phyloP scores from a whole-genome alignment of 1,139 yeast species.

The Suhomyces terraborum region DNA sequence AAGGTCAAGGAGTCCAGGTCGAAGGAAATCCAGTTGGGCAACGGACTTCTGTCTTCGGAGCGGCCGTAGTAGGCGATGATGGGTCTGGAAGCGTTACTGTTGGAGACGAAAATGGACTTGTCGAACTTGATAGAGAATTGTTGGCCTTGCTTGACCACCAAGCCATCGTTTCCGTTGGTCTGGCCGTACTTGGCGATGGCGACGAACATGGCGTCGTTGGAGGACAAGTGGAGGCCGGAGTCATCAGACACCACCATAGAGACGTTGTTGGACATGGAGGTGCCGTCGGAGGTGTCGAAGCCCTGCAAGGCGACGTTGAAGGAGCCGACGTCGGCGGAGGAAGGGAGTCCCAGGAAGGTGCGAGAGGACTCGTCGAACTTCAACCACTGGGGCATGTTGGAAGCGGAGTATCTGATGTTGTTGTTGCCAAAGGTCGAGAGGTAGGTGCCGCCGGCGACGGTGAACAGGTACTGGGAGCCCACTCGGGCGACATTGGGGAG shows the following conservation, averaged over 20 bases:
- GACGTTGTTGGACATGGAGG: constrained; percentile 49
- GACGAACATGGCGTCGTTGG: constrained; percentile 43
- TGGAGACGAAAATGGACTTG: constrained; percentile 52
- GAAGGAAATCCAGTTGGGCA: constrained; percentile 87
- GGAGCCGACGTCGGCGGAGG: constrained; percentile 42
- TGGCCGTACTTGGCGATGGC: constrained; percentile 59
- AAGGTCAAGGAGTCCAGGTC: constrained; percentile 65
- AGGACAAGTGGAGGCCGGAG: constrained; percentile 50
- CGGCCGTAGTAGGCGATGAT: constrained; percentile 82
- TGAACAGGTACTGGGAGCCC: constrained; percentile 62
- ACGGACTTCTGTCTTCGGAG: constrained; percentile 76
- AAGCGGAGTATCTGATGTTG: constrained; percentile 54
- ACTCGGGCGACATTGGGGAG: constrained; percentile 85
- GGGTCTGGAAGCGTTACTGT: constrained; percentile 44
- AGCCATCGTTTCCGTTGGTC: constrained; percentile 73
- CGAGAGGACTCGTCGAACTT: constrained; percentile 62
- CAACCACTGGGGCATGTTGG: constrained; percentile 75
- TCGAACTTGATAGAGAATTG: constrained; percentile 65
- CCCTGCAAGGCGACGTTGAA: constrained; percentile 60
- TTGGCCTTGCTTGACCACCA: constrained; percentile 72
- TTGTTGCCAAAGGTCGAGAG: constrained; percentile 46
- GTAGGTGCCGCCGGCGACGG: constrained; percentile 72
- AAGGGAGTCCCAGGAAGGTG: constrained; percentile 72
- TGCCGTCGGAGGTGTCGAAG: constrained; percentile 54
- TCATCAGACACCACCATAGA: constrained; percentile 59